Evolutionary conservation across 106 monocot species (phyloP), one percentile per base, ranked within the genome.

Genomic region (Allium fistulosum): DNA sequence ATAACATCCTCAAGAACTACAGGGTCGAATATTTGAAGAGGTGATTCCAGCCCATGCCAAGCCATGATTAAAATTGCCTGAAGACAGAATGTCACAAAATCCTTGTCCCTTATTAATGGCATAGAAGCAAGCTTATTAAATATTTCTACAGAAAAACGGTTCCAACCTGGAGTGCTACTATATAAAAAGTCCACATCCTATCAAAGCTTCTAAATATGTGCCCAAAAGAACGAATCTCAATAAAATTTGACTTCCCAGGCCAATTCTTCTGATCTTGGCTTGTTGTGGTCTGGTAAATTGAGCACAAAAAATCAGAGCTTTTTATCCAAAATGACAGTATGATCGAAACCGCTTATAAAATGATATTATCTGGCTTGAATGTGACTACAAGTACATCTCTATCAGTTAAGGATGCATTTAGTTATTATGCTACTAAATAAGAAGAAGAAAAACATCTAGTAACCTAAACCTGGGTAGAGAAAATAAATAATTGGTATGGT

Each of bases 131-230:
- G 26, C 5, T 67, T 27, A 37, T 37, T 37, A 37, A 37, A 37
- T 12, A 57, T 69, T 69, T 13, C 51, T 69, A 56, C 46, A 46
- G 46, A 45, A 2, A 45, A 46, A 4, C 13, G 46, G 63, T 13
- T 15, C 47, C 53, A 71, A 90, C 90, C 90, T 90, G 90, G 26
- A 90, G 73, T 46, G 82, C 78, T 59, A 90, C 70, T 51, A 85
- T 53, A 67, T 80, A 72, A 71, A 90, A 83, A 68, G 80, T 85
- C 90, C 90, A 90, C 82, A 90, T 82, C 69, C 82, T 70, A 69
- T 80, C 74, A 80, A 90, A 90, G 75, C 89, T 90, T 78, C 89
- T 90, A 64, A 90, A 90, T 10, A 90, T 66, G 59, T 85, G 82
- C 89, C 82, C 82, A 72, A 90, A 85, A 64, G 89, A 82, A 46